Evolutionary conservation across 192 early-diverging fungal genomes (phyloP), one percentile per base, ranked within the genome.

Genomic region (Kickxella alabastrina): DNA sequence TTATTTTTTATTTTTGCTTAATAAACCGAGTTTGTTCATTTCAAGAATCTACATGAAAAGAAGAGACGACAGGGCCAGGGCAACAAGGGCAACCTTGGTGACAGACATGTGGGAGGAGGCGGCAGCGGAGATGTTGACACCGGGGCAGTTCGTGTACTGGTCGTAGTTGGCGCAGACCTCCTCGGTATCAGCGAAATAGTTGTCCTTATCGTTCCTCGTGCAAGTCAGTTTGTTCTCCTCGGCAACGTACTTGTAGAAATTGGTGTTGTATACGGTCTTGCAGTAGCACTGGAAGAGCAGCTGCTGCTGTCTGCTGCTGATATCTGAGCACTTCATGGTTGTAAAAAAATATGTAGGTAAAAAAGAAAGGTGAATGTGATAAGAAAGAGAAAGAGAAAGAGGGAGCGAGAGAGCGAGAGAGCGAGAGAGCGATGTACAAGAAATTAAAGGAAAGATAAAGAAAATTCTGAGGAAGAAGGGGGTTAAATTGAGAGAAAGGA

Each of bases 281-380:
- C 70, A 74, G 56, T 58, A 74, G 54, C 70, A 74, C 43, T 74
- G 70, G 40, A 74, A 60, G 36, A 74, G 39, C 21, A 74, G 48
- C 5, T 23, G 17, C 15, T 62, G 70, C 47, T 74, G 70, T 44
- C 59, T 45, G 10, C 44, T 8, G 59, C 59, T 62, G 37, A 74
- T 74, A 47, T 74, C 70, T 1, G 70, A 62, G 52, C 70, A 74
- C 58, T 65, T 48, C 37, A 65, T 44, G 10, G 3, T 42, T n/a
- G 38, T 9, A 10, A 39, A 27, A 12, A 37, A 32, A 38, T 23
- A 10, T 37, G 10, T 35, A 24, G 7, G 22, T 18, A 43, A 44
- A 19, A 44, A 55, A 26, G 24, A 34, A 37, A n/a, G n/a, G n/a
- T n/a, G 26, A 23, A 24, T 14, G 14, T 51, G 4, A 37, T n/a